A percentile compares a stretch with the other conserved stretches of the same genome.
Evolutionary conservation across 441 rosid genomes (phyloP).

Genomic region (Corymbia citriodora): DNA sequence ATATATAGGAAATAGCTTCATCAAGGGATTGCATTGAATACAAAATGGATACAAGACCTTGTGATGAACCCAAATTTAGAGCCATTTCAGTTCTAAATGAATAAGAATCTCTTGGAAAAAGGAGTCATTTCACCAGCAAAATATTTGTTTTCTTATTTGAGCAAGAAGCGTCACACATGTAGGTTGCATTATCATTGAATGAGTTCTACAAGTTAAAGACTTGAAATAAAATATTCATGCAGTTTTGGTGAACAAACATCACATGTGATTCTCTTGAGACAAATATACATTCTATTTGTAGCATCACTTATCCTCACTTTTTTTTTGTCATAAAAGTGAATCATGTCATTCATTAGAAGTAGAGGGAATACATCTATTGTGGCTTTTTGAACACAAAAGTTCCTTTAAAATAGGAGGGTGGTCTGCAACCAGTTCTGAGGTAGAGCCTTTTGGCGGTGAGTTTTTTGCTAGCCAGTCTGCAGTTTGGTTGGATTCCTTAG

Average conservation of each 20-base stretch:
- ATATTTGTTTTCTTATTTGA: not conserved
- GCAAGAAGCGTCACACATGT: not conserved
- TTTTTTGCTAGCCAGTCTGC: too few relatives aligned
- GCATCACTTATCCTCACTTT: not conserved
- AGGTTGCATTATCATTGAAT: not conserved
- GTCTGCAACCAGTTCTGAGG: too few relatives aligned
- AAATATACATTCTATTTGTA: not conserved
- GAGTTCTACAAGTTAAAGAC: not conserved
- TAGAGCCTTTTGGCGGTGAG: too few relatives aligned
- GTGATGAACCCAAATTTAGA: not conserved
- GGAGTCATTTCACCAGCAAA: not conserved
- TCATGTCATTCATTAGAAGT: too few relatives aligned
- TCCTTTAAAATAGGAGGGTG: too few relatives aligned
- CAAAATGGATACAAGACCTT: not conserved
- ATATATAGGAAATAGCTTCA: not conserved
- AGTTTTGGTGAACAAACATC: not conserved
- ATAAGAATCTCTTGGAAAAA: not conserved
- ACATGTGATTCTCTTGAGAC: not conserved
- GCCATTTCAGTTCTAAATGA: rapidly evolving
- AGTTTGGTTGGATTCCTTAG: too few relatives aligned
- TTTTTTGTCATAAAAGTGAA: too few relatives aligned
- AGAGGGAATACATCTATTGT: too few relatives aligned
- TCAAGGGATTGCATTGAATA: not conserved
- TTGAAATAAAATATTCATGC: not conserved
- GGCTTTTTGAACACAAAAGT: too few relatives aligned